Base-by-base conservation (phyloP, 768 basidiomycete species). In the Tulasnella sp. region DNA sequence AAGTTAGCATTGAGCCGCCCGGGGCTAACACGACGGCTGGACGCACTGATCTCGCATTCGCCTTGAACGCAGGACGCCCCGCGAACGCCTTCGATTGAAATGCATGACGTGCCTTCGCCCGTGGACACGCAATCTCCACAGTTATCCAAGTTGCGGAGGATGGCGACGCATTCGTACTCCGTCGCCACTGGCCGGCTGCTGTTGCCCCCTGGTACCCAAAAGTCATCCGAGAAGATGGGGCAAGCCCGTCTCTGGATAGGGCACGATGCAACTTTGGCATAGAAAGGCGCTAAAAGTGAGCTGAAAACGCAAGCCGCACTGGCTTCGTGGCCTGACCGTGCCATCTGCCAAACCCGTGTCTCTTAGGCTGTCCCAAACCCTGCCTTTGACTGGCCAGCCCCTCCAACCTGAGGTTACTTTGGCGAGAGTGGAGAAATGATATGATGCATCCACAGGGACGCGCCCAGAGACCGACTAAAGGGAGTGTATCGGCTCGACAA, bases 91-190 rank as follows among this genome's bases (percentile, higher is more conserved):
- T 44, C 48, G 23, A 77, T 69, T 32, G 46, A 70, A 40, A 42
- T 51, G 20, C 69, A 55, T 13, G 77, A 16, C 13, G 69, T 72
- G 44, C 71, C 69, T 48, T 69, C 69, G 16, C 70, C 70, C 23
- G 70, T 20, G 90, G 89, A n/a, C 91, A 91, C 81, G 87, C 89
- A 0, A 90, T 90, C 0, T 91, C 90, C 46, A 91, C 85, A 7
- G 90, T 91, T 26, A 90, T 92, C 13, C 86, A 91, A 82, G 88
- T 90, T 11, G 48, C 10, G 74, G 20, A 37, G 32, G 4, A 13
- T 37, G 4, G 32, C 70, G 35, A 71, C 42, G 16, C 70, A 71
- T 10, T 71, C 70, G 70, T 71, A 71, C 10, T 71, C 55, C 20
- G 13, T 9, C n/a, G 55, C 55, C 16, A 57, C 23, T 26, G 1